Conservation (phyloP, 2,329 filamentous ascomycete species). For the Pestalotiopsis sp. region DNA sequence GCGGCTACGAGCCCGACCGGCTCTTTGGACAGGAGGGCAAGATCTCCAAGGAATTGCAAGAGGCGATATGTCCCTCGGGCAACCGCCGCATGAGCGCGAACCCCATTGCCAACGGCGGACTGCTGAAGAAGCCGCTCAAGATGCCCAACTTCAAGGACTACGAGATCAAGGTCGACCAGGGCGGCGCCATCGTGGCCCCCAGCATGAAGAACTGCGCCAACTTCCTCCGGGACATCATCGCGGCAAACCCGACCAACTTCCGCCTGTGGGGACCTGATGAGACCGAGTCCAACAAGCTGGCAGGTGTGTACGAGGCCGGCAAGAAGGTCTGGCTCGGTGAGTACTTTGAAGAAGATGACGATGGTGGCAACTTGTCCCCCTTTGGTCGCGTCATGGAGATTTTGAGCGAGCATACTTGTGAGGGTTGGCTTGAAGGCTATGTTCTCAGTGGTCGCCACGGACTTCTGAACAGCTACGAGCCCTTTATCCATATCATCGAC, state of each 20-base stretch:
- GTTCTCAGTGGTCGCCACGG: constrained; percentile 75
- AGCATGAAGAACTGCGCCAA: constrained; percentile 73
- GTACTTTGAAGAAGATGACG: constrained; percentile 74
- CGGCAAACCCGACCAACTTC: constrained; percentile 67
- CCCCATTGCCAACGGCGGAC: constrained; percentile 73
- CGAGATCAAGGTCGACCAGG: constrained; percentile 61
- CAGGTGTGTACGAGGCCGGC: constrained; percentile 69
- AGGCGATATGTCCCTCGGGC: constrained; percentile 63
- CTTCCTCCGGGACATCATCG: constrained; percentile 70
- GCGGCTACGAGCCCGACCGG: constrained; percentile 72
- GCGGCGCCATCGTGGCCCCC: constrained; percentile 57
- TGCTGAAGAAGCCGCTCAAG: constrained; percentile 66
- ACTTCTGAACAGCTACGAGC: constrained; percentile 79
- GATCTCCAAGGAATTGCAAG: constrained; percentile 63
- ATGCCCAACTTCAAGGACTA: constrained; percentile 74
- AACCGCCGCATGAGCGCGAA: constrained; percentile 76
- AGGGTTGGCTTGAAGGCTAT: constrained; percentile 83
- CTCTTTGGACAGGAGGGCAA: constrained; percentile 68
- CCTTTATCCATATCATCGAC: constrained; percentile 82
- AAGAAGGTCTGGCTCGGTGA: constrained; percentile 84
- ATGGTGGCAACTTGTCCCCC: constrained; percentile 72
- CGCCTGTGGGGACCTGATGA: constrained; percentile 80
- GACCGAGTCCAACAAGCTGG: constrained; percentile 80
- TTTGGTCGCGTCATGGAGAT: constrained; percentile 81
- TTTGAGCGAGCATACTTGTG: constrained; percentile 78